Evolutionary conservation across 1,139 yeast species (phyloP), one percentile per base, ranked within the genome.

Genomic region (Pichia sp.): DNA sequence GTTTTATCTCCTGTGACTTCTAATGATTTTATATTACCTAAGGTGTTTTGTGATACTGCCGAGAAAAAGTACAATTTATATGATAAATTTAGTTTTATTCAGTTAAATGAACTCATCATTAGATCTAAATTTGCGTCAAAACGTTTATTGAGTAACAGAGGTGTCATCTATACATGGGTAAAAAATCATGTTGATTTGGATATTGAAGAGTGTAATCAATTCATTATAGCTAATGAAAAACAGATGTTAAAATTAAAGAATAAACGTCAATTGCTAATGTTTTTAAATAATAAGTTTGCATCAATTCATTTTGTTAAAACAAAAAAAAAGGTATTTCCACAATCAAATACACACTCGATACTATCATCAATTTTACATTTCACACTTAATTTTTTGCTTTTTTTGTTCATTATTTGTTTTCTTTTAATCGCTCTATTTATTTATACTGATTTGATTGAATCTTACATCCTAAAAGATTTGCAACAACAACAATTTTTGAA

Each of bases 231-330:
- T 9, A 20, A 43, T 25, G 29, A 41, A 16, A 28, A 19, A 11
- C n/a, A 23, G 1, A 18, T 47, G 8, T 4, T 26, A 6, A 43
- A 32, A 30, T 22, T 45, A 9, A 43, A 37, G 13, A 47, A 37
- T 20, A 47, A 47, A 33, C 42, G 48, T 22, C 50, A 47, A 30
- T 31, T 47, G n/a, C n/a, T 45, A 13, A 16, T 29, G 31, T 45
- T 43, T 16, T 25, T 41, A 13, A 41, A 33, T n/a, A 30, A 23
- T 22, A 31, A 26, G 3, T 40, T 37, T 13, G n/a, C 23, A 8
- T 22, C 34, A 10, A 11, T 35, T 11, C 42, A 42, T 29, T n/a
- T 32, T 20, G 14, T 31, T n/a, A 28, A 30, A 11, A n/a, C 25
- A 5, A 26, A n/a, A 20, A n/a, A n/a, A n/a, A n/a, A n/a, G n/a